Base-by-base conservation (phyloP, 1,284 basidiomycete genomes). In the Leccinum subspadiceum region DNA sequence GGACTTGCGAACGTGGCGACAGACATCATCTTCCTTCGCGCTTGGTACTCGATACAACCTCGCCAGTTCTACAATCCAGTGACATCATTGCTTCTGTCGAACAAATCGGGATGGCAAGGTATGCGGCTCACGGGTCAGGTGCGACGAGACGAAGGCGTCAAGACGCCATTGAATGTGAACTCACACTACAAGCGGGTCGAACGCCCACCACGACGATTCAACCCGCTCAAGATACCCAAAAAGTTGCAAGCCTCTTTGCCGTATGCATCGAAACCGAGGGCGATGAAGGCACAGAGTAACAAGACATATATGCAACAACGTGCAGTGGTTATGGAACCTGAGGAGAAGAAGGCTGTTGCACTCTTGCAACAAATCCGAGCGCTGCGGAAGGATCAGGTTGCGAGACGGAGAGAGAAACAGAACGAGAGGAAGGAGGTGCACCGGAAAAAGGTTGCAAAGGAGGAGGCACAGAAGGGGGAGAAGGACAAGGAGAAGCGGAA, bases 31-130 rank as follows among this genome's bases (percentile, higher is more conserved):
- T 98, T 99, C 80, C 80, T 99, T 9, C 85, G 97, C 22, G 95
- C 95, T 1, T 99, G 97, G 96, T 97, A 96, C 75, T 90, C 94
- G 20, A 89, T 98, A 60, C 87, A 95, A 71, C 97, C 96, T 4
- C 86, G 96, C 63, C 92, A 93, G 75, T 95, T 94, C 75, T 99
- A 98, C 81, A 98, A 97, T 72, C 93, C 97, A 1, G 94, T 99
- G 62, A 96, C 93, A 0, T 96, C 93, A 1, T 81, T 98, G 8
- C 81, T 99, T 22, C 22, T 22, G 6, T 85, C 88, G 24, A 83
- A 94, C 73, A 94, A 96, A 75, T 76, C 78, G 15, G 74, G 77
- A 39, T 97, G 95, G 94, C 76, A 83, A 46, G 96, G 96, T 1
- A 99, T 99, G 96, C 88, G 97, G 37, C 82, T 98, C 39, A 98